Base-by-base conservation (phyloP, 2,329 filamentous ascomycete species). In the Aspergillus hortae region DNA sequence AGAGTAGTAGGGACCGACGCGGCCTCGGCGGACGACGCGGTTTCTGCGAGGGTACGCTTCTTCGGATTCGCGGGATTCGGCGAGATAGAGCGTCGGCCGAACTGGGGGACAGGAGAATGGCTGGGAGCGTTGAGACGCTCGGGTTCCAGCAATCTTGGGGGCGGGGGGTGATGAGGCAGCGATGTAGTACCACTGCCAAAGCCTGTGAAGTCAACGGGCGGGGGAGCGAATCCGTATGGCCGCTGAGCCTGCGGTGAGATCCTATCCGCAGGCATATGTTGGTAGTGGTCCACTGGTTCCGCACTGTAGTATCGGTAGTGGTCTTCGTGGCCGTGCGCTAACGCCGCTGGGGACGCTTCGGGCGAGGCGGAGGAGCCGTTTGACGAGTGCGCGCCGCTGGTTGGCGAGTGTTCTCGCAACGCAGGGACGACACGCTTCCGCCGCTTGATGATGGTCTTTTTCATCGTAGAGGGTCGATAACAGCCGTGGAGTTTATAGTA, bases 401-500 rank as follows among this genome's bases (percentile, higher is more conserved):
- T 71, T 11, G 71, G 71, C 44, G 77, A 76, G 48, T 74, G 71
- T 51, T 77, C 77, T 50, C 76, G 71, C 23, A 83, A 76, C 15
- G 89, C 90, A 15, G 92, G 92, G 41, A 97, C 92, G 5, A 97
- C 91, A 53, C 94, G 86, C 78, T 97, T 97, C 55, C 94, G 82
- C 56, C 94, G 84, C 73, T 99, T 97, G 70, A 99, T 99, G 23
- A 95, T 89, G 3, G 90, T 88, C 71, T 96, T 97, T 73, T 97
- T 99, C 94, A 99, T 97, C n/a, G 90, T 90, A 4, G 94, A 90
- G 0, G 94, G 94, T 40, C 94, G 83, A 71, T 96, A 92, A 27
- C 91, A 86, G 49, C 92, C 92, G 68, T 99, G 94, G 2, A 99
- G 84, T 72, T 97, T 97, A 76, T 95, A 91, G 71, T 99, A 99